Conservation (phyloP, 2,329 filamentous ascomycete genomes). For the Pseudogymnoascus sp. region DNA sequence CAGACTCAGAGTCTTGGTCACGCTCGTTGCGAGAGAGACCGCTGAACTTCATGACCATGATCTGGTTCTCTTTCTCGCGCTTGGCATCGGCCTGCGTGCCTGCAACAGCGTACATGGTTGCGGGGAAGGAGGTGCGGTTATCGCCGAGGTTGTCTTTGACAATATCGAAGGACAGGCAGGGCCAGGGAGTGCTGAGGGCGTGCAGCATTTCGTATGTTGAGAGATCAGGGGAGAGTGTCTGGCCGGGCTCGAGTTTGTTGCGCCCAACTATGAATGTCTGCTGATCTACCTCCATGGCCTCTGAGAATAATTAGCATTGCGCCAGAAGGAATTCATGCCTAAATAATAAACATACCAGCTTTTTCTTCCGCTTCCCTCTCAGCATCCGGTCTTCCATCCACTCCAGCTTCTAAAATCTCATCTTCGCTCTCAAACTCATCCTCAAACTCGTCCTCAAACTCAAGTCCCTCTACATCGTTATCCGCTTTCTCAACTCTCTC, state of each 20-base stretch:
- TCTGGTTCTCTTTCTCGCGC: constrained; percentile 75
- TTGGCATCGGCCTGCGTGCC: constrained; percentile 82
- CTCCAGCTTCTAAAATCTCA: constrained; percentile 88
- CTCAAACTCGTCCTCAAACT: constrained; percentile 94
- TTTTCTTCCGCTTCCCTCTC: constrained; percentile 87
- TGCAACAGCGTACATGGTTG: constrained; percentile 88
- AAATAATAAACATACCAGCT: constrained; percentile 42
- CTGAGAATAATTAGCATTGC: constrained; percentile 31
- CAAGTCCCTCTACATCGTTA: constrained; percentile 58
- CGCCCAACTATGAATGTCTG: constrained; percentile 93
- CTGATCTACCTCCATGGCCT: constrained; percentile 88
- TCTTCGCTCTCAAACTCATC: constrained; percentile 87
- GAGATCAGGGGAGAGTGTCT: constrained; percentile 82
- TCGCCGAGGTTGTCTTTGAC: constrained; percentile 79
- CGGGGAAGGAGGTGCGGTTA: constrained; percentile 85
- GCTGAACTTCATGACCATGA: constrained; percentile 95
- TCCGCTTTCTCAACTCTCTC: constrained; percentile 57
- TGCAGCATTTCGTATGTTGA: constrained; percentile 98
- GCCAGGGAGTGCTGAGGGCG: constrained; percentile 88
- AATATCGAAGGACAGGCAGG: constrained; percentile 93
- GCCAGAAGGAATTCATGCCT: neutral
- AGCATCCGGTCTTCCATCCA: constrained; percentile 84
- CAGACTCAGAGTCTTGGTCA: constrained; percentile 55
- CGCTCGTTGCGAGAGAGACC: constrained; percentile 81
- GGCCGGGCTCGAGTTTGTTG: constrained; percentile 81